These are phyloP conservation scores for Abelmoschus esculentus DNA, from an alignment of 345 rosid species.

Conservation along the genomic window DNA sequence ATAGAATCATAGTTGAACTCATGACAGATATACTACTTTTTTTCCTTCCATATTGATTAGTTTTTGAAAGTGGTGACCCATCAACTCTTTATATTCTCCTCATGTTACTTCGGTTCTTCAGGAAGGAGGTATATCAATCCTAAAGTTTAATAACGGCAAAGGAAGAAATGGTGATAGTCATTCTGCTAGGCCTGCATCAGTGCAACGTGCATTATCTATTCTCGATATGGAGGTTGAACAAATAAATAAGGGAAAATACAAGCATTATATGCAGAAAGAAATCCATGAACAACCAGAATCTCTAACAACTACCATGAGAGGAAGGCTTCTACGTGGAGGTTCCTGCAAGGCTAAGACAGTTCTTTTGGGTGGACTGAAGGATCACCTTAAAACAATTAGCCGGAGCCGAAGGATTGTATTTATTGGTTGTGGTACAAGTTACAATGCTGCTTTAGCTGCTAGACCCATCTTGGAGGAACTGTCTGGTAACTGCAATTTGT, in stretches of 20 bases:
- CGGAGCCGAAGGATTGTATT: conserved; percentile 89
- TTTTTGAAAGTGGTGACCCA: background rate
- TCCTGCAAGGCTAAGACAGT: conserved; percentile 78
- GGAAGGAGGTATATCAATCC: conserved; percentile 84
- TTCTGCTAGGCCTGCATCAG: conserved; percentile 65
- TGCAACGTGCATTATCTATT: conserved; percentile 83
- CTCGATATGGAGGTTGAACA: conserved; percentile 98
- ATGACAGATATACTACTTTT: background rate
- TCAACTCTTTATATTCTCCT: background rate
- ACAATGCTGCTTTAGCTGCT: conserved; percentile 92
- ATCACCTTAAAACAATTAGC: conserved; percentile 84
- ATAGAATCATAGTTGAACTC: background rate
- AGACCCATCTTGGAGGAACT: conserved; percentile 94
- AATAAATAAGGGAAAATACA: conserved; percentile 81
- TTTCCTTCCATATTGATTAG: background rate
- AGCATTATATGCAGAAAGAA: conserved; percentile 97
- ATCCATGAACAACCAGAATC: conserved; percentile 98
- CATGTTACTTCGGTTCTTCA: conserved; percentile 18
- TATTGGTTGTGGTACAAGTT: conserved; percentile 95
- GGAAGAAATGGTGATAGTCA: conserved; percentile 40
- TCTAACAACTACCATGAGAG: conserved; percentile 90
- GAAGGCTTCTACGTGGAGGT: conserved; percentile 88
- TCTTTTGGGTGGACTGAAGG: conserved; percentile 91
- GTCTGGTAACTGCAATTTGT: conserved; percentile 46
- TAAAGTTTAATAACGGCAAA: conserved; percentile 60